Evolutionary conservation across 2,329 filamentous ascomycete species (phyloP).

Genomic region (Sporothrix globosa): DNA sequence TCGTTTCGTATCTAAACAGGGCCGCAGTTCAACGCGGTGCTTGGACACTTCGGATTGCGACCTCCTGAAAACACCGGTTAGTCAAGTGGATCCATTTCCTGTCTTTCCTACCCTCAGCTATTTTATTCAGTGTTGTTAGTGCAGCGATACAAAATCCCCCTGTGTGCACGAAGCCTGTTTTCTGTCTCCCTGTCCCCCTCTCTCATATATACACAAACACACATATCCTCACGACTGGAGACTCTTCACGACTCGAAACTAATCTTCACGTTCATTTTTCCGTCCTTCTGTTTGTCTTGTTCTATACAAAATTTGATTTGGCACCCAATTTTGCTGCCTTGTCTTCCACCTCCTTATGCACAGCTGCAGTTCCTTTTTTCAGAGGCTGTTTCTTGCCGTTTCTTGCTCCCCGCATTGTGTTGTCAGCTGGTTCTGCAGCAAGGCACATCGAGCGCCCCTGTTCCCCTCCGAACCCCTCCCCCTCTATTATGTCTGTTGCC

Average conservation of each 20-base stretch:
- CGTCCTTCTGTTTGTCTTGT: not conserved
- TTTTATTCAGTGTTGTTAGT: not conserved
- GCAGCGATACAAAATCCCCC: slow-evolving; percentile 31
- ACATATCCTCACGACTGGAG: not conserved
- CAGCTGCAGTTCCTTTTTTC: not conserved
- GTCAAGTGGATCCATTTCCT: slow-evolving; percentile 30
- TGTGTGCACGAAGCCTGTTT: not conserved
- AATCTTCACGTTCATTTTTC: not conserved
- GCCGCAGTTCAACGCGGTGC: slow-evolving; percentile 32
- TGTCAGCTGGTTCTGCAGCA: slow-evolving; percentile 27
- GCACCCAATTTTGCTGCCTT: not conserved
- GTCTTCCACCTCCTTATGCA: not conserved
- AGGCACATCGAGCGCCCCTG: slow-evolving; percentile 17
- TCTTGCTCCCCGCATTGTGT: slow-evolving; percentile 20
- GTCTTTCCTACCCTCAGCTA: slow-evolving; percentile 2
- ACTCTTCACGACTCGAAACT: not conserved
- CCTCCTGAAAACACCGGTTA: slow-evolving; percentile 28
- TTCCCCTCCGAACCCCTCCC: slow-evolving; percentile 19
- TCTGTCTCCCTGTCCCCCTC: not conserved
- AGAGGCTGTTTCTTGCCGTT: not conserved
- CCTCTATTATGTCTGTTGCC: slow-evolving; percentile 12
- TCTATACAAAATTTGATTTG: not conserved
- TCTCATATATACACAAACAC: not conserved
- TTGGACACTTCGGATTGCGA: slow-evolving; percentile 32
- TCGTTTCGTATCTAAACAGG: slow-evolving; percentile 31